A percentile compares a stretch with the other conserved stretches of the same genome.
Evolutionary conservation across 345 rosid species (phyloP).

Genomic region (Citrus hindsii): DNA sequence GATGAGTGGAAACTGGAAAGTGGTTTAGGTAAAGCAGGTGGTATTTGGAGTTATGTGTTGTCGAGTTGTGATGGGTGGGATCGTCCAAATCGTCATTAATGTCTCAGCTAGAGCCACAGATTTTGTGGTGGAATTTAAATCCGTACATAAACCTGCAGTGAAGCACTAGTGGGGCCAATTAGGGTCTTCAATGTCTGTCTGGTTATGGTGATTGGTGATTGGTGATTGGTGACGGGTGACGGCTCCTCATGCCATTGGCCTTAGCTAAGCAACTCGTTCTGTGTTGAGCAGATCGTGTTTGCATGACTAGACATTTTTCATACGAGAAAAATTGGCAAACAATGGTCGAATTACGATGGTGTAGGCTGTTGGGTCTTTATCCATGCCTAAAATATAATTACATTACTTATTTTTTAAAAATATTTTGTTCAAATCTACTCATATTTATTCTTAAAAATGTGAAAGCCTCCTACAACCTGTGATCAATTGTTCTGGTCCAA

Average conservation of each 20-base stretch:
- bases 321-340: neutral
- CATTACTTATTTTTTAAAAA: no score
- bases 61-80: slow-evolving; percentile 30
- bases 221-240: slow-evolving; percentile 16
- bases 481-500: no score
- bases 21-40: neutral
- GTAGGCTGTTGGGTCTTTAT: no score
- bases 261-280: no score
- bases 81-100: neutral
- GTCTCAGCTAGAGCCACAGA: slow-evolving; percentile 26
- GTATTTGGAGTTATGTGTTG: slow-evolving; percentile 12
- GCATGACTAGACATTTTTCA: neutral
- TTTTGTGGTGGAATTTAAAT: neutral
- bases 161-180: neutral
- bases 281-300: no score
- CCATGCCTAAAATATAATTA: no score
- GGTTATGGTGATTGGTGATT: neutral
- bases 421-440: no score
- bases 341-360: no score
- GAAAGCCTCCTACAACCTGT: no score
- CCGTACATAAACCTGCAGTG: slow-evolving; percentile 19
- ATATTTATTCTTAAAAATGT: no score
- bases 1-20: neutral
- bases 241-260: neutral
- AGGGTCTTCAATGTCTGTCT: neutral